Evolutionary conservation across 306 rosid genomes (phyloP), one percentile per base, ranked within the genome.

Genomic region (Prunus mongolica): DNA sequence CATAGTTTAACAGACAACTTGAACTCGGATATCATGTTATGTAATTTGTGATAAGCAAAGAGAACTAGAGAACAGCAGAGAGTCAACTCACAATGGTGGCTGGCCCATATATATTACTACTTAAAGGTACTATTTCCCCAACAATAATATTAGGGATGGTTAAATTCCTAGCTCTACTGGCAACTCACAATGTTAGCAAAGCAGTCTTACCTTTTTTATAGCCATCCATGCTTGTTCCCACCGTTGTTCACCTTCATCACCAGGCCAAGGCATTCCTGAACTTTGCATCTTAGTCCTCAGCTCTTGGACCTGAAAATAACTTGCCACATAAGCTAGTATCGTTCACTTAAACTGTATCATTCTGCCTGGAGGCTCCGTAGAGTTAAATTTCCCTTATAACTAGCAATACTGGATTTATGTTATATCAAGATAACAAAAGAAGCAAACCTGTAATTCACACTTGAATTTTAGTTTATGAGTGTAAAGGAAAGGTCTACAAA

Each of bases 231-330:
- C 97, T 84, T 88, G 93, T 77, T 85, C 87, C 99, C 99, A 95
- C 74, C 91, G 83, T 49, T 91, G 71, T 83, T 92, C 89, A 18
- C 97, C 97, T 83, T 95, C 99, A 87, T 95, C 99, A 70, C 99
- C 97, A 1, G 99, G 99, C 99, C 99, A 95, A 71, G 99, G 99
- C 99, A 95, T 90, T 76, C 92, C 99, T 57, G 97, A 95, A 88
- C 92, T 71, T 86, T 86, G 80, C 97, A 95, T 92, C 79, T 66
- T 95, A 55, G 81, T 83, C 86, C 86, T 87, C 84, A 95, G 88
- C 82, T 95, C 97, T 82, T 85, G 89, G 60, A 92, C 93, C 99
- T 95, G 88, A 82, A 85, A 76, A 54, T 24, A 84, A 63, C 28
- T 19, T 67, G 63, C 65, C 65, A 10, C 68, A 65, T 74, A 72